Evolutionary conservation across 2,329 filamentous ascomycete genomes (phyloP).

Genomic region (Bretziella fagacearum): DNA sequence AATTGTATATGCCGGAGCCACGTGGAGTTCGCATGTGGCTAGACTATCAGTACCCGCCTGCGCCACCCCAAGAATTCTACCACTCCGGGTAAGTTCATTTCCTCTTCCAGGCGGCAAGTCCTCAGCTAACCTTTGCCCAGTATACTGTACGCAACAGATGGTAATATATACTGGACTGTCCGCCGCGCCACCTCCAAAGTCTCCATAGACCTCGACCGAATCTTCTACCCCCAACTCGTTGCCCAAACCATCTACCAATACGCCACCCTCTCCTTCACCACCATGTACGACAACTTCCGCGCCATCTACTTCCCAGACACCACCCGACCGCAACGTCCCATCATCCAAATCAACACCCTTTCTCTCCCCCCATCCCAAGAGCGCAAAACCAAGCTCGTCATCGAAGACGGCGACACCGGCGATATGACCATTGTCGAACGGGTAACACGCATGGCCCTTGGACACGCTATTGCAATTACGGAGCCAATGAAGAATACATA

Average conservation of each 20-base stretch:
- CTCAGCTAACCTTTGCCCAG: conserved; percentile 3
- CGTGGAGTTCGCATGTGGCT: conserved; percentile 11
- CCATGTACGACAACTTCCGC: conserved; percentile 8
- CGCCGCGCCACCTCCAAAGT: conserved; percentile 9
- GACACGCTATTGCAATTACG: conserved; percentile 15
- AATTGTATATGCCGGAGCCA: conserved; percentile 10
- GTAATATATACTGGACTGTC: conserved; percentile 10
- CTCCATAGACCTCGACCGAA: conserved; percentile 12
- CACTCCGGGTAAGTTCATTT: conserved; percentile 9
- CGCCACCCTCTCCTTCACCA: not conserved
- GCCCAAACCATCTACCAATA: conserved; percentile 1
- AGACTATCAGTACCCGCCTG: conserved; percentile 11
- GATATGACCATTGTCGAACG: conserved; percentile 10
- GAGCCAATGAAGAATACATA: conserved; percentile 15
- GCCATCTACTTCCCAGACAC: conserved; percentile 13
- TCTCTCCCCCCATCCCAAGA: conserved; percentile 2
- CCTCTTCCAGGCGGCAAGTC: not conserved
- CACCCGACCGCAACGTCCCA: conserved; percentile 2
- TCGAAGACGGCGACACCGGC: conserved; percentile 10
- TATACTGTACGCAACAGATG: conserved; percentile 10
- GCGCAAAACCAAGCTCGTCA: conserved; percentile 2
- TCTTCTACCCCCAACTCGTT: conserved; percentile 12
- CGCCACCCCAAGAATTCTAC: conserved; percentile 10
- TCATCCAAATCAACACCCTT: conserved; percentile 9
- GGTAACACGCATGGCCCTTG: conserved; percentile 15